Conservation (phyloP, 495 filamentous ascomycete genomes). For the Podospora australis region DNA sequence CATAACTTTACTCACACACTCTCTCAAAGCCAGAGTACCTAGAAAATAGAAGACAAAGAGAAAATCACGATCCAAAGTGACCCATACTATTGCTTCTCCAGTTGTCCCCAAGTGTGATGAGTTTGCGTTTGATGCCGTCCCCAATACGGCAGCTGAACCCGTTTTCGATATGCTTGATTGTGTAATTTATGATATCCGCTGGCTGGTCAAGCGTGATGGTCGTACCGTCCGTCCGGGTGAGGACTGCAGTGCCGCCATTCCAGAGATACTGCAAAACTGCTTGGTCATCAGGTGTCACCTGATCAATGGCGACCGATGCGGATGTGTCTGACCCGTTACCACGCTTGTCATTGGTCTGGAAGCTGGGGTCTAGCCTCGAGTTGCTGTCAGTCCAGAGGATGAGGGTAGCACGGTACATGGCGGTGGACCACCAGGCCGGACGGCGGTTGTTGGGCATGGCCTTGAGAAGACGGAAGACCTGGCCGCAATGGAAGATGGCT, state of each 20-base stretch:
- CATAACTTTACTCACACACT: no score
- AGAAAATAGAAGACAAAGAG: no score
- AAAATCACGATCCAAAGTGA: no score
- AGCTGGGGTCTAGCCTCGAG: slow-evolving; percentile 26
- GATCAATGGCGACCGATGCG: slow-evolving; percentile 32
- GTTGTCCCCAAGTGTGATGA: slow-evolving; percentile 26
- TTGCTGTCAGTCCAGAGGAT: slow-evolving; percentile 45
- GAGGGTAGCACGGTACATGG: slow-evolving; percentile 46
- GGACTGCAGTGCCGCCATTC: slow-evolving; percentile 30
- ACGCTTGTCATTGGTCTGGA: slow-evolving; percentile 22
- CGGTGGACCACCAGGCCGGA: slow-evolving; percentile 50
- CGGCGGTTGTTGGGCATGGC: slow-evolving; percentile 36
- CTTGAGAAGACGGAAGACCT: slow-evolving; percentile 48
- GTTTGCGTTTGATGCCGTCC: slow-evolving; percentile 44
- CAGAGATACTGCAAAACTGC: slow-evolving; percentile 33
- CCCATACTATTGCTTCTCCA: no score
- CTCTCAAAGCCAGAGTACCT: no score
- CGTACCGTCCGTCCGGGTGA: slow-evolving; percentile 26
- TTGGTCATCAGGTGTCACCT: slow-evolving; percentile 31
- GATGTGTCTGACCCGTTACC: background rate
- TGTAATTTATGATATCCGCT: slow-evolving; percentile 35
- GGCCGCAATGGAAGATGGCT: slow-evolving; percentile 54
- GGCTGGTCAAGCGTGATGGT: slow-evolving; percentile 32
- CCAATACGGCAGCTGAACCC: slow-evolving; percentile 34
- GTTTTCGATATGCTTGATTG: slow-evolving; percentile 39